These are phyloP conservation scores for Populus davidiana DNA, from an alignment of 345 rosid species.

Conservation along the genomic window DNA sequence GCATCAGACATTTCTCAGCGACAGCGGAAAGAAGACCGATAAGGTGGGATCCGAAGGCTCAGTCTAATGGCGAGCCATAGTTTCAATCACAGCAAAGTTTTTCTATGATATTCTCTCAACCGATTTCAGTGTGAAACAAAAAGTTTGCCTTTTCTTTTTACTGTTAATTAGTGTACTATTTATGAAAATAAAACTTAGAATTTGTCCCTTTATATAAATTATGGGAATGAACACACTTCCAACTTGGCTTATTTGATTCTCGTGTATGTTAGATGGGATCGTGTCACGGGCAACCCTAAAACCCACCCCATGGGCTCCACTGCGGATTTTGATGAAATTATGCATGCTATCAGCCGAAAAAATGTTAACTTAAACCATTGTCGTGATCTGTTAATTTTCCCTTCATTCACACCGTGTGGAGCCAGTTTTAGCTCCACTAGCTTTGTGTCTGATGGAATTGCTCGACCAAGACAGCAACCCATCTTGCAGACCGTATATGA, in stretches of 20 bases:
- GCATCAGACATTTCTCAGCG: not conserved
- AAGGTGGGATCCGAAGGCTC: no score
- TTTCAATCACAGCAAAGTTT: not conserved
- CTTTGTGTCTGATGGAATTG: not conserved
- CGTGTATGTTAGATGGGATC: slow-evolving; percentile 8
- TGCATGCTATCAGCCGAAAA: not conserved
- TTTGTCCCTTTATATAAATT: not conserved
- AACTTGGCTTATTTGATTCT: slow-evolving; percentile 9
- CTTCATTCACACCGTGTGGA: slow-evolving; percentile 28
- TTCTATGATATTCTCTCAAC: not conserved
- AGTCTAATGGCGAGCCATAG: not conserved
- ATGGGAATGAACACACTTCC: not conserved
- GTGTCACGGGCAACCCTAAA: slow-evolving; percentile 15
- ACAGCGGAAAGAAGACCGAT: no score
- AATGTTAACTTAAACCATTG: not conserved
- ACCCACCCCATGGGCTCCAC: slow-evolving; percentile 27
- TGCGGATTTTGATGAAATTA: not conserved
- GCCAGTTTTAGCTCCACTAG: not conserved
- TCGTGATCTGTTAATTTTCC: slow-evolving; percentile 15
- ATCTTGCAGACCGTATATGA: not conserved
- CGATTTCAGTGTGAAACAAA: no score
- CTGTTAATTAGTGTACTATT: not conserved
- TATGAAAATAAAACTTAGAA: not conserved
- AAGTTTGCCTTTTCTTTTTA: no score
- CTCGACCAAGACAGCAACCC: slow-evolving; percentile 17